Base-by-base conservation (phyloP, 768 basidiomycete genomes). In the Russula sp. region DNA sequence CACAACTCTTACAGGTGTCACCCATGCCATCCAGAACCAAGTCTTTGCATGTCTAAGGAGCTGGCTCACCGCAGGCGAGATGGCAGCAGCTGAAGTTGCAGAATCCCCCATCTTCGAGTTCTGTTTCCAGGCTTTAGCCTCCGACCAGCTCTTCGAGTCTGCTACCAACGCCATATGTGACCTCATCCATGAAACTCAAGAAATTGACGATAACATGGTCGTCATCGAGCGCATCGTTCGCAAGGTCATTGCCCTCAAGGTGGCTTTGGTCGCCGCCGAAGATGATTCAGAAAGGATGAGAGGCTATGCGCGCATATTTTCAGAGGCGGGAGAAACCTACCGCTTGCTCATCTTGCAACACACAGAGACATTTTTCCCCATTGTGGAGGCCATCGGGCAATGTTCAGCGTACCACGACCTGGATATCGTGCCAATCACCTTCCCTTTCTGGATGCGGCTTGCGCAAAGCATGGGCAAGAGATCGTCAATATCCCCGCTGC, bases 241-340 rank as follows among this genome's bases (percentile, higher is more conserved):
- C 1, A 81, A 84, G n/a, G 78, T 98, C 47, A 86, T 96, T 59
- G 83, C 79, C 10, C 75, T 99, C 34, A 83, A 81, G 62, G 78
- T 84, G 2, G 77, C 79, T 57, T 75, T 98, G 45, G 72, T 77
- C 18, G 79, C 79, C 42, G 75, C 79, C 53, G 78, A 78, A 38
- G 88, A 92, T 16, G 94, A 98, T 68, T 78, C 88, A 1, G 97
- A 99, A 47, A 87, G 84, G 72, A 87, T 98, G 71, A 83, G 86
- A 69, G 95, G 95, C 32, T 88, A 85, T 69, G 90, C 95, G 53
- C 87, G 92, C 57, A 84, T 99, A 60, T 93, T 98, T 69, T 82
- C 91, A n/a, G 97, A 99, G 75, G 95, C 97, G 0, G 97, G 97
- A 52, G 97, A 98, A 74, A 93, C 90, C 2, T 99, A 98, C 74